A percentile compares a stretch with the other conserved stretches of the same genome.
Conservation (phyloP, 441 rosid genomes). For the Isatis lusitanica region DNA sequence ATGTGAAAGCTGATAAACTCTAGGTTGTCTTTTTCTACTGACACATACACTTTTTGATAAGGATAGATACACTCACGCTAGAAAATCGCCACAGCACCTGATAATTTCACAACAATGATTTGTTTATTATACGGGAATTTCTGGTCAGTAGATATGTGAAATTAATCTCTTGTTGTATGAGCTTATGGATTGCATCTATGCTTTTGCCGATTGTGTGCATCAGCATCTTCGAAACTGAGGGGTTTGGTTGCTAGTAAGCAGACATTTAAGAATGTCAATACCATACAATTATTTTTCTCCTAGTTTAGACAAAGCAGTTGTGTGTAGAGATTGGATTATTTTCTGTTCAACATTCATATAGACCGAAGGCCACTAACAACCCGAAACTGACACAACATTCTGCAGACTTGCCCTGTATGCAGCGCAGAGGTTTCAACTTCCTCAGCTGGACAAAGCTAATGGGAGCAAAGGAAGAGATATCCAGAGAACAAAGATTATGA, state of each 20-base stretch:
- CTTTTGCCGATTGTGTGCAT: not conserved
- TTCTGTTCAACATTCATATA: not conserved
- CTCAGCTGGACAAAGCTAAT: slow-evolving; percentile 53
- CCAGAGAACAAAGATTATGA: slow-evolving; percentile 6
- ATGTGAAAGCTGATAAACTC: not conserved
- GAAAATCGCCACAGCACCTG: not conserved
- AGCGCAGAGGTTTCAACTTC: slow-evolving; percentile 66
- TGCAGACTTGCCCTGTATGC: slow-evolving; percentile 87
- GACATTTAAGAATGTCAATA: not conserved
- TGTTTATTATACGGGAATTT: not conserved
- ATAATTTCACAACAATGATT: not conserved
- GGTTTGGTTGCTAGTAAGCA: slow-evolving; percentile 13
- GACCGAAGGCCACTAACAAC: not conserved
- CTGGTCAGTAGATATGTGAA: not conserved
- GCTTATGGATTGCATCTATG: slow-evolving; percentile 10
- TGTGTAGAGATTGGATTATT: not conserved
- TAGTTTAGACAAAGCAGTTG: not conserved
- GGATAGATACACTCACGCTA: not conserved
- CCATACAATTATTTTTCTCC: not conserved
- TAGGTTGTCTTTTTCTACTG: not conserved
- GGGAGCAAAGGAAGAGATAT: slow-evolving; percentile 9
- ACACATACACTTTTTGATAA: not conserved
- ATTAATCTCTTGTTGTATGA: not conserved
- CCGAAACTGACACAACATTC: not conserved
- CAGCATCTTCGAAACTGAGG: not conserved